Evolutionary conservation across 116 monocot species (phyloP).

Genomic region (Zostera marina): DNA sequence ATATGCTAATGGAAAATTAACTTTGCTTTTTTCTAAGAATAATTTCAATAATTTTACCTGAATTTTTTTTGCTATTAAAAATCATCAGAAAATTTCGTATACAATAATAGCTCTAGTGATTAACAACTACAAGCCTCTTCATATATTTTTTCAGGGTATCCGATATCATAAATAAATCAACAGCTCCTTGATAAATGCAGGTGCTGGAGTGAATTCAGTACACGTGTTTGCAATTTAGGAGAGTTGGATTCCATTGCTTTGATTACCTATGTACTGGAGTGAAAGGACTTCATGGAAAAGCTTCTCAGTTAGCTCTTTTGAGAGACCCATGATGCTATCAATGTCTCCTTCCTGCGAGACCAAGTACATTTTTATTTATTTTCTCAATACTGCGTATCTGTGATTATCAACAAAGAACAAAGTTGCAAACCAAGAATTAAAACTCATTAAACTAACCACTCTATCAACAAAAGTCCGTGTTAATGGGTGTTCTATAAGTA

Average conservation of each 20-base stretch:
- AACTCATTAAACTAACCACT: constrained; percentile 25
- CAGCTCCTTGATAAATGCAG: no score
- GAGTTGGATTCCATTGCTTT: not conserved
- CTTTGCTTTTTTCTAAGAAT: no score
- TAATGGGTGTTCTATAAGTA: constrained; percentile 72
- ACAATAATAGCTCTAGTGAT: no score
- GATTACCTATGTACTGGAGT: not conserved
- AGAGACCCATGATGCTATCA: constrained; percentile 87
- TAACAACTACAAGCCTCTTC: no score
- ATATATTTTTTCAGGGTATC: no score
- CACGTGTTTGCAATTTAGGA: not conserved
- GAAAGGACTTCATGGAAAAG: constrained; percentile 45
- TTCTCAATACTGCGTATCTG: not conserved
- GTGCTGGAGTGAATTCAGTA: not conserved
- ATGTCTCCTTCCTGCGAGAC: constrained; percentile 50
- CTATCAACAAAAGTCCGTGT: constrained; percentile 64
- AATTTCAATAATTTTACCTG: no score
- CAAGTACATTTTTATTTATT: not conserved
- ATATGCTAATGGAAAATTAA: no score
- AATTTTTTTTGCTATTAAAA: no score
- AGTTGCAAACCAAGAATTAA: not conserved
- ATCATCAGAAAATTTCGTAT: no score
- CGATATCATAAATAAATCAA: no score
- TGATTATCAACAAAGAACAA: not conserved
- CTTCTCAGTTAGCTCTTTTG: constrained; percentile 55